Evolutionary conservation across 352 stramenopile genomes (phyloP), one percentile per base, ranked within the genome.

Genomic region (Peronospora belbahrii): DNA sequence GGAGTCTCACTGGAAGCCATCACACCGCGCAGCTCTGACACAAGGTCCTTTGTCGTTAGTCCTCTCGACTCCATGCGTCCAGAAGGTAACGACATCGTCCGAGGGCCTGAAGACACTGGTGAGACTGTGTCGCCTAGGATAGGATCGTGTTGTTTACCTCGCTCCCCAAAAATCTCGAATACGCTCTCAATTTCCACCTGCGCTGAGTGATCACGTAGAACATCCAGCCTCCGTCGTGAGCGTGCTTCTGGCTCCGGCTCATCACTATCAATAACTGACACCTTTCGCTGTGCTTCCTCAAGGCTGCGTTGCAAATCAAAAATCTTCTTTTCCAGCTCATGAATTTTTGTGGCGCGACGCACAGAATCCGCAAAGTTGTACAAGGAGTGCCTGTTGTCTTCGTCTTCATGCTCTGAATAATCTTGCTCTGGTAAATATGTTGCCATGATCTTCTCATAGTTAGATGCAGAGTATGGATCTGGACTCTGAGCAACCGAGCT

Each of bases 381-480:
- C 2, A 45, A 37, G 2, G 14, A 48, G n/a, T 24, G 31, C 8
- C 50, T 46, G 9, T 68, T 39, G 30, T 66, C 55, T 0, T 70
- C 53, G 1, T 70, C 50, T 45, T 73, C 58, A 34, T 68, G 38
- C 30, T 66, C 34, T 4, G 50, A 61, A 42, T 39, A 40, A 40
- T 67, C 54, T 34, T 60, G 32, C 28, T 69, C 52, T 35, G 57
- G 48, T 25, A 58, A 40, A 20, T 68, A 72, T 3, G 54, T 57
- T 5, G 62, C 64, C 76, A 88, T 85, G 10, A 79, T 42, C 27
- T 73, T 72, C 15, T 83, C 71, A 39, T 85, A 88, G 41, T 83
- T 83, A 0, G 55, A 67, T 0, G 62, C 59, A 4, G 76, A 71
- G 39, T 83, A 85, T 18, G 73, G 74, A 14, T 85, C 65, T 7